These are phyloP conservation scores for Hypoxylon intermedium DNA, from an alignment of 495 filamentous ascomycete genomes.

Conservation along the genomic window DNA sequence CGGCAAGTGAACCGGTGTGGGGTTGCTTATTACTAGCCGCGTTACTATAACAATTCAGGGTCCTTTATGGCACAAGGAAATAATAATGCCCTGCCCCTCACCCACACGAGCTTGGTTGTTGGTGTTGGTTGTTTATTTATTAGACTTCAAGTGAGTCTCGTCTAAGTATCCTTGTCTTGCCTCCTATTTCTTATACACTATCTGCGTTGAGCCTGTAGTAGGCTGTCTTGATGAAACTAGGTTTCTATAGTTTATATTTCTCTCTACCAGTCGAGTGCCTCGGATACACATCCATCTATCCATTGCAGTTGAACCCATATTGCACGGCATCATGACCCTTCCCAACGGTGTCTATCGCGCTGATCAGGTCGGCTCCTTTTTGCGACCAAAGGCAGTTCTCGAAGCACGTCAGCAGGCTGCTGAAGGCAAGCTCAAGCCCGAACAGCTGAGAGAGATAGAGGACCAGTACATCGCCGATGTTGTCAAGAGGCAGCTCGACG, in stretches of 20 bases:
- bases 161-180: not conserved
- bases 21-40: slow-evolving; percentile 15
- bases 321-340: slow-evolving; percentile 48
- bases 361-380: slow-evolving; percentile 58
- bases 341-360: slow-evolving; percentile 57
- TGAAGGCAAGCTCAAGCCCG: slow-evolving; percentile 51
- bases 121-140: slow-evolving; percentile 9
- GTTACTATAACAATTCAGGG: slow-evolving; percentile 25
- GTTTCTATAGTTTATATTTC: slow-evolving; percentile 3
- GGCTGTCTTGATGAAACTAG: not conserved
- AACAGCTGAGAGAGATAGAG: slow-evolving; percentile 60
- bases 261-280: not conserved
- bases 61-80: slow-evolving; percentile 20
- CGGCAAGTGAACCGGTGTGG: slow-evolving; percentile 37
- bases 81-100: slow-evolving; percentile 26
- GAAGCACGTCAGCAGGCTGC: slow-evolving; percentile 53
- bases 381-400: slow-evolving; percentile 51
- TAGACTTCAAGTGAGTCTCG: slow-evolving; percentile 16
- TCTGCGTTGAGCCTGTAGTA: not conserved
- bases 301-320: slow-evolving; percentile 15
- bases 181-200: slow-evolving; percentile 1
- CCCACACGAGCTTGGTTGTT: slow-evolving; percentile 9
- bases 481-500: slow-evolving; percentile 64
- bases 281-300: slow-evolving; percentile 10
- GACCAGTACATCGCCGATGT: slow-evolving; percentile 70